Evolutionary conservation across 768 basidiomycete species (phyloP).

Genomic region (Guyanaporus albipodus): DNA sequence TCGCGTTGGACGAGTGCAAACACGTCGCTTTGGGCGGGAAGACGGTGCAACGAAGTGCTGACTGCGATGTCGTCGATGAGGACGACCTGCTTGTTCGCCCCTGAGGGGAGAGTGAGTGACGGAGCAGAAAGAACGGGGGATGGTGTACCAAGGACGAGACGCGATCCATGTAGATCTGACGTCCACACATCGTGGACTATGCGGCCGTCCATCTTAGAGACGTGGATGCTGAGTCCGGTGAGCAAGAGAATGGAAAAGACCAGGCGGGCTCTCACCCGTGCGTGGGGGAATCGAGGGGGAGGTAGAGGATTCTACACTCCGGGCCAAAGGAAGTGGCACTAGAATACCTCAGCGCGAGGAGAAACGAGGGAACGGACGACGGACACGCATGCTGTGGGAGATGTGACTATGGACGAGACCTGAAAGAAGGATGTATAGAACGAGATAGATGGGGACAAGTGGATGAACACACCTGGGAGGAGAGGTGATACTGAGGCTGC

Average conservation of each 20-base stretch:
- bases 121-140: neutral
- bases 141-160: slow-evolving; percentile 50
- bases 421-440: slow-evolving; percentile 18
- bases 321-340: slow-evolving; percentile 60
- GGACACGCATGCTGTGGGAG: slow-evolving; percentile 47
- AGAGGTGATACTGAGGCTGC: slow-evolving; percentile 41
- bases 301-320: slow-evolving; percentile 39
- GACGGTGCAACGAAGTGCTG: slow-evolving; percentile 31
- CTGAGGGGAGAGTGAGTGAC: slow-evolving; percentile 31
- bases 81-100: slow-evolving; percentile 49
- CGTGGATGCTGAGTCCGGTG: slow-evolving; percentile 9
- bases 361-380: slow-evolving; percentile 18
- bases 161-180: slow-evolving; percentile 45
- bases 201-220: slow-evolving; percentile 34
- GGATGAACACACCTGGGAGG: slow-evolving; percentile 18
- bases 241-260: neutral
- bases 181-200: slow-evolving; percentile 54
- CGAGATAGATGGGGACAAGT: neutral
- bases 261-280: slow-evolving; percentile 35
- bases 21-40: slow-evolving; percentile 60
- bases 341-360: slow-evolving; percentile 2
- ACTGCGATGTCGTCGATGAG: slow-evolving; percentile 49
- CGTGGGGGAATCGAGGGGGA: slow-evolving; percentile 41
- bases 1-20: slow-evolving; percentile 53
- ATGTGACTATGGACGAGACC: slow-evolving; percentile 51